These are phyloP conservation scores for Phylloporus arenicola DNA, from an alignment of 768 basidiomycete genomes.

Conservation along the genomic window DNA sequence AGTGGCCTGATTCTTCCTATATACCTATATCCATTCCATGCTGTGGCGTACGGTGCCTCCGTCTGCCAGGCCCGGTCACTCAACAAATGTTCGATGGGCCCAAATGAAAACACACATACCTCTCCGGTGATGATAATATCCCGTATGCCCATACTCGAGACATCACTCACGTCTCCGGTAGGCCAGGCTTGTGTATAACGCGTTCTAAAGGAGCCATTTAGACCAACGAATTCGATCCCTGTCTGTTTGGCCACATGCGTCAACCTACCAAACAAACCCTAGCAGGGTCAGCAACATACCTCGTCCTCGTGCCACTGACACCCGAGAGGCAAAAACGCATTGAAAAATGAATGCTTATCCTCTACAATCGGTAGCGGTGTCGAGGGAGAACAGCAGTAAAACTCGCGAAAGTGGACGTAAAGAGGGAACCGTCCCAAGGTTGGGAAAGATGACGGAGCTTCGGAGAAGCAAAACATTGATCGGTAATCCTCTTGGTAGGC, in stretches of 20 bases:
- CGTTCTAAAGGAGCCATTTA: conserved; percentile 31
- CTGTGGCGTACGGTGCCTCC: conserved; percentile 39
- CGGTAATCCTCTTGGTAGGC: conserved; percentile 36
- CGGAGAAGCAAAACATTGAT: conserved; percentile 31
- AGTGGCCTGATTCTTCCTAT: conserved; percentile 52
- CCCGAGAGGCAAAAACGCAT: conserved; percentile 44
- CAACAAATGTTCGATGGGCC: background rate
- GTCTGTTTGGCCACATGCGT: conserved; percentile 11
- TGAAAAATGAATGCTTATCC: conserved; percentile 33
- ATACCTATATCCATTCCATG: conserved; percentile 55
- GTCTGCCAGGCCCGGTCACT: conserved; percentile 32
- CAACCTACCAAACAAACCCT: background rate
- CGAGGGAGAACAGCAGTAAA: conserved; percentile 36
- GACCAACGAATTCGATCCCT: conserved; percentile 30
- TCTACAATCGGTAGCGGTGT: conserved; percentile 32
- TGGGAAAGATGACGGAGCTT: conserved; percentile 33
- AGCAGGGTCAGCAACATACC: conserved; percentile 9
- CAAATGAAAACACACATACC: conserved; percentile 29
- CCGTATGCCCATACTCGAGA: conserved; percentile 18
- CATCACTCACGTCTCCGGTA: conserved; percentile 11
- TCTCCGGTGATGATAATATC: conserved; percentile 53
- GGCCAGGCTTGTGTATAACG: conserved; percentile 35
- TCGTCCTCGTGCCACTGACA: conserved; percentile 32
- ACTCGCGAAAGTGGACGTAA: conserved; percentile 45
- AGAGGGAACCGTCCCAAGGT: conserved; percentile 41